Base-by-base conservation (phyloP, 768 basidiomycete species). In the Coprinopsis marcescibilis region DNA sequence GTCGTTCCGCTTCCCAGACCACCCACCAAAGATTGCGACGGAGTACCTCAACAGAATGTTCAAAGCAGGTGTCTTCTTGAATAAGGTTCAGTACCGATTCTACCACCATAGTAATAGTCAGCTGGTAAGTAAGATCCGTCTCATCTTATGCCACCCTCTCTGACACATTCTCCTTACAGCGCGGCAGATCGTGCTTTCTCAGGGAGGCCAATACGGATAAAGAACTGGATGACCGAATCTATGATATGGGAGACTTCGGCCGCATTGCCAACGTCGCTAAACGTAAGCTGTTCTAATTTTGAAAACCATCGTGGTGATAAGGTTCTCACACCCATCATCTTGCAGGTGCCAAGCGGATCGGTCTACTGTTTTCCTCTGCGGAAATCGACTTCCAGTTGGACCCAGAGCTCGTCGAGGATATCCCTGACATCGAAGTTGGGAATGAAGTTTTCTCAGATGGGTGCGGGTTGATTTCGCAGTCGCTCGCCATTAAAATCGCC, bases 81-180 rank as follows among this genome's bases (percentile, higher is more conserved):
- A 85, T 50, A 70, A 67, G 1, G 59, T 71, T 0, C 77, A 83
- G 52, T 83, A 83, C 57, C 75, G 82, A 2, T 85, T 84, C 57
- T 84, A 82, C 49, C 78, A 79, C 46, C 83, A 85, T 48, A 83
- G 83, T 33, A 83, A 84, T 55, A 84, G 80, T 50, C 83, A 85
- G 52, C 54, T 84, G 57, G 81, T 81, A 50, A 10, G 69, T 61
- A 7, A 11, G 21, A 10, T 33, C 0, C 3, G 1, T n/a, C n/a
- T n/a, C n/a, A n/a, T n/a, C n/a, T 26, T 42, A 23, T 17, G 5
- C 13, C 14, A 10, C 21, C 35, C 41, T 45, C 36, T 52, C 4
- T 23, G 26, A 8, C 10, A 3, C 14, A 40, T 23, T 19, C n/a
- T 26, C 17, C 12, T 20, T n/a, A 19, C 37, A 83, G 81, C 66